Evolutionary conservation across 2,329 filamentous ascomycete species (phyloP), one percentile per base, ranked within the genome.

Genomic region (Cadophora gregata): DNA sequence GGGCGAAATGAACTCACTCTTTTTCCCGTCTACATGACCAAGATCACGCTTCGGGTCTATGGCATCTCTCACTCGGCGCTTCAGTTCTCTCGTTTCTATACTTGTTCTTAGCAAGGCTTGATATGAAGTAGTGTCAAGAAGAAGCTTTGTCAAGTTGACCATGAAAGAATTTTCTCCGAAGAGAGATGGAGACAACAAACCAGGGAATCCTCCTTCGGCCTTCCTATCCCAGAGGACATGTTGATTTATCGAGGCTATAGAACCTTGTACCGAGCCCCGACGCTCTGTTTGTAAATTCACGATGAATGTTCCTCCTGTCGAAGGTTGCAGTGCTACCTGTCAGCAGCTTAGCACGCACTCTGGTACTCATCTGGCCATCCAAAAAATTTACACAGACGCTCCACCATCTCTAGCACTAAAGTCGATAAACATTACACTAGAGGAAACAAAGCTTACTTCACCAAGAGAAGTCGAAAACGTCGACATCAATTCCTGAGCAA

Each of bases 401-500:
- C 2, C 10, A 16, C 10, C 38, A 19, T 3, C 38, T 42, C 14
- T 16, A 3, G 6, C 14, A 42, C 1, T 2, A 2, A 42, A 3
- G 2, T 16, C 38, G 14, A 42, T 12, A 6, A 42, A 3, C 12
- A 42, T 12, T 5, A 42, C 4, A 42, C 2, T 42, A 42, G 12
- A 25, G 8, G 31, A 24, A 55, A 55, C 10, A 58, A 12, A 12
- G 42, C 55, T 58, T 58, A 58, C 55, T 42, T 98, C 95, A 68
- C 93, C 94, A 1, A 98, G 86, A 53, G 88, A 84, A 1, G 89
- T 92, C 63, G 88, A 87, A 81, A 99, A 99, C 0, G 95, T 99
- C 1, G 93, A 97, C 45, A 99, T 88, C 53, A 99, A 88, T 79
- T 98, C 96, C 84, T 98, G 96, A 59, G 90, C 95, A 78, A 91